Base-by-base conservation (phyloP, 768 basidiomycete species). In the Mycena vitilis region DNA sequence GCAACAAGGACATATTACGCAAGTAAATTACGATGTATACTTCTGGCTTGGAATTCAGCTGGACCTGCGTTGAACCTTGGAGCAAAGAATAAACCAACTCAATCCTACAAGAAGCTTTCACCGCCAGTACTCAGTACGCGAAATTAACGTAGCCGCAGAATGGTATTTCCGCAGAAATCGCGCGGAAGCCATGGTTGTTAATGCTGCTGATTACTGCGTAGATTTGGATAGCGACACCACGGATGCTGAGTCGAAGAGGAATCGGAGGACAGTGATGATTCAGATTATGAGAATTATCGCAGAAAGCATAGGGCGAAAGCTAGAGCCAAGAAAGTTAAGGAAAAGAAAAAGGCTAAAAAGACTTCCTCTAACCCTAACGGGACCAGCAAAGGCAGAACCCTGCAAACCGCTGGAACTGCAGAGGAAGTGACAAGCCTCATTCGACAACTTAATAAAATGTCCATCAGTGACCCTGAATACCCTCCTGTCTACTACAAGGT, bases 31-130 rank as follows among this genome's bases (percentile, higher is more conserved):
- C 18, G 36, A 34, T 13, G 62, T 20, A 0, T 69, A 60, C 34
- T 69, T 69, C 38, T 69, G 68, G 68, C 5, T 64, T 1, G 68
- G 63, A 42, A 69, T 69, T 0, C 63, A 58, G 15, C 30, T 6
- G 3, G 12, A 16, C 1, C 25, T 63, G 0, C n/a, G 61, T 9
- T 2, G 12, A 16, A 53, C 6, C 1, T 23, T 68, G 4, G 67
- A 68, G 20, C 52, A 40, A 5, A 47, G 30, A 1, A 59, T 64
- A 10, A 16, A 54, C 1, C 40, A 49, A 18, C 47, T 51, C 36
- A 20, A 37, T 8, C 30, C 36, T 0, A 7, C 10, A 30, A 5
- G 37, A 4, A 10, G 55, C 25, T 30, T 22, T 38, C 8, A 23
- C 0, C 1, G 34, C 3, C 51, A 42, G 2, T 69, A 59, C 25